A percentile compares a stretch with the other conserved stretches of the same genome.
phyloP scores from a whole-genome alignment of 2,329 filamentous ascomycete species.

The Trichoderma gracile region DNA sequence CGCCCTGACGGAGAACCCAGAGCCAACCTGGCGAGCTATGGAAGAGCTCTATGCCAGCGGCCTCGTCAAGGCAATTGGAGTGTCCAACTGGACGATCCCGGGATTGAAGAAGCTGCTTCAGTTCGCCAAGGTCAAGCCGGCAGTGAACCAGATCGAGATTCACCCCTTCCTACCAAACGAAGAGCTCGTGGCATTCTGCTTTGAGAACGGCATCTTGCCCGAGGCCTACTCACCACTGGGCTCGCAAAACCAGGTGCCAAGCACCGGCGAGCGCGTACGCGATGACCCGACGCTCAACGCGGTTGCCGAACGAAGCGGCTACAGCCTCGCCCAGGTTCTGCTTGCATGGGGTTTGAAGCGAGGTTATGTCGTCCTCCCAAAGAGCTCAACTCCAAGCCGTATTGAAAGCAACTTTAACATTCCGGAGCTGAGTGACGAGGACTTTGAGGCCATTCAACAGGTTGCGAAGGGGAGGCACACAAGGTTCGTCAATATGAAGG shows the following conservation, averaged over 20 bases:
- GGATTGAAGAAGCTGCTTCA: constrained; percentile 77
- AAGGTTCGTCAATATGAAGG: constrained; percentile 16
- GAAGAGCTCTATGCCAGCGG: constrained; percentile 67
- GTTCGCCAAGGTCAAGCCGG: constrained; percentile 49
- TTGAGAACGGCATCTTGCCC: constrained; percentile 70
- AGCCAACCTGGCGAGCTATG: constrained; percentile 75
- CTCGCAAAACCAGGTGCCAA: constrained; percentile 19
- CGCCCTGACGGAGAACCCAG: constrained; percentile 31
- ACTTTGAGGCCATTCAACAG: constrained; percentile 11
- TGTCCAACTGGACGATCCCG: constrained; percentile 81
- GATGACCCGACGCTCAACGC: constrained; percentile 63
- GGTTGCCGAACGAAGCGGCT: constrained; percentile 50
- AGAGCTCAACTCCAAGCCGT: constrained; percentile 71
- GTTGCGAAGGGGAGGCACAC: constrained; percentile 14
- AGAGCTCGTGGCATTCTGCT: constrained; percentile 73
- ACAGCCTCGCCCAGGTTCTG: constrained; percentile 59
- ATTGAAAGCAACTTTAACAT: constrained; percentile 69
- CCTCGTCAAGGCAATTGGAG: constrained; percentile 78
- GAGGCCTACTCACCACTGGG: constrained; percentile 47
- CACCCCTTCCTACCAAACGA: constrained; percentile 81
- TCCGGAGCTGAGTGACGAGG: not conserved
- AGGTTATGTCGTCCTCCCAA: constrained; percentile 82
- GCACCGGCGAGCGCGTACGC: constrained; percentile 65
- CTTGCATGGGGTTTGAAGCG: constrained; percentile 79
- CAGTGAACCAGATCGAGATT: constrained; percentile 81